Percentiles rank a stretch among this genome's conserved stretches.
These are phyloP conservation scores for Candida quercuum DNA, from an alignment of 805 yeast genomes.

Conservation along the genomic window DNA sequence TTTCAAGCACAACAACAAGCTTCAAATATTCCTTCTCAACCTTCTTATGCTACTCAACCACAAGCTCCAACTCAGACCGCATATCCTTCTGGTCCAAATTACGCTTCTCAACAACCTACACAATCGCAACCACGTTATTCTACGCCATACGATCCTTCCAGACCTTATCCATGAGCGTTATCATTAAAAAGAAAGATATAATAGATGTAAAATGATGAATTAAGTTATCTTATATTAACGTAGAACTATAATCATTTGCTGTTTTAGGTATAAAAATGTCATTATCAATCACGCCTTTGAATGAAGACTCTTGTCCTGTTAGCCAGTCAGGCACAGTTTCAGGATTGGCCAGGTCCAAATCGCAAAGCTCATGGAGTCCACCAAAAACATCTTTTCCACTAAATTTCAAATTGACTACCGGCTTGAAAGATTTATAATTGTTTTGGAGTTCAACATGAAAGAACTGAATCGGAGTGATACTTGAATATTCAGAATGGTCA, in stretches of 20 bases:
- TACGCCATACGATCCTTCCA: constrained; percentile 22
- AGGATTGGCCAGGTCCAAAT: constrained; percentile 42
- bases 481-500: constrained; percentile 35
- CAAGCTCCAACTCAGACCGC: too few relatives aligned
- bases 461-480: constrained; percentile 54
- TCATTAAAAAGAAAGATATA: not conserved
- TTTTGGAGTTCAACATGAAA: constrained; percentile 41
- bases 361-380: constrained; percentile 68
- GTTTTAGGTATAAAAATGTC: constrained; percentile 22
- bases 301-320: constrained; percentile 64
- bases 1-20: not conserved
- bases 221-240: not conserved
- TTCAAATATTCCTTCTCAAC: too few relatives aligned
- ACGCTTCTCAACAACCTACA: constrained; percentile 4
- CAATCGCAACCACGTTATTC: constrained; percentile 10
- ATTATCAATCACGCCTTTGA: constrained; percentile 40
- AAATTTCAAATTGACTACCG: constrained; percentile 27
- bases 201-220: not conserved
- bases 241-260: not conserved
- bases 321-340: constrained; percentile 67
- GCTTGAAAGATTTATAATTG: constrained; percentile 17
- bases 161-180: constrained; percentile 7
- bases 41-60: constrained; percentile 27
- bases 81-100: too few relatives aligned
- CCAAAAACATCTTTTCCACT: constrained; percentile 72